A percentile compares a stretch with the other conserved stretches of the same genome.
phyloP scores from a whole-genome alignment of 148 eudicot species.

The Vaccinium corymbosum region DNA sequence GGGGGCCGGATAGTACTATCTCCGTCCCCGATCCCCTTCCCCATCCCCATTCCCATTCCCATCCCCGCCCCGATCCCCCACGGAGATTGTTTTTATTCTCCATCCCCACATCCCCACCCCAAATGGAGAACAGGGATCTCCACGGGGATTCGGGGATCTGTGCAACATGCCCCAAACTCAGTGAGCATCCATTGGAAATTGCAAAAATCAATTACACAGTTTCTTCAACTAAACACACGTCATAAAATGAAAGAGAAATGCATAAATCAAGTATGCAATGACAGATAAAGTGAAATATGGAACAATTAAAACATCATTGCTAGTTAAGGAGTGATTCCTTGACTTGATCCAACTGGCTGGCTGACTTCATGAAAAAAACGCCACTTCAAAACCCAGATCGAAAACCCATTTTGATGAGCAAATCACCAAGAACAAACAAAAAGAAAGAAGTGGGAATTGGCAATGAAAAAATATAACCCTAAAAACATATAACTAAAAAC shows the following conservation, averaged over 20 bases:
- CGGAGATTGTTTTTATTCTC: too few relatives aligned
- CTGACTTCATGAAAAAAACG: neutral
- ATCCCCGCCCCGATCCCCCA: too few relatives aligned
- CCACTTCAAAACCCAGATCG: conserved; percentile 15
- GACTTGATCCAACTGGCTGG: conserved; percentile 1
- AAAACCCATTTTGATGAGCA: conserved; percentile 5
- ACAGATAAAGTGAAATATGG: neutral
- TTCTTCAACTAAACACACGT: neutral
- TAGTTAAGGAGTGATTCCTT: neutral
- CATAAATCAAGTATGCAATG: neutral
- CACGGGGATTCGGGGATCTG: neutral
- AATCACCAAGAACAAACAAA: neutral
- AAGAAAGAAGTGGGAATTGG: neutral
- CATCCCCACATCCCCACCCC: too few relatives aligned
- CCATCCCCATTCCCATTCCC: too few relatives aligned
- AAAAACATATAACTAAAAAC: too few relatives aligned
- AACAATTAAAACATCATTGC: neutral
- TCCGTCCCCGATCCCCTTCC: too few relatives aligned
- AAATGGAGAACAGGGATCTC: too few relatives aligned
- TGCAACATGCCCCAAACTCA: neutral
- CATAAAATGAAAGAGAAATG: neutral
- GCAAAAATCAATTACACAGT: neutral
- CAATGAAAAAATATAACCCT: too few relatives aligned
- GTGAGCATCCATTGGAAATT: neutral
- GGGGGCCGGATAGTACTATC: too few relatives aligned